A percentile compares a stretch with the other conserved stretches of the same genome.
These are phyloP conservation scores for Fusarium sp. DNA, from an alignment of 2,329 filamentous ascomycete species.

Conservation along the genomic window DNA sequence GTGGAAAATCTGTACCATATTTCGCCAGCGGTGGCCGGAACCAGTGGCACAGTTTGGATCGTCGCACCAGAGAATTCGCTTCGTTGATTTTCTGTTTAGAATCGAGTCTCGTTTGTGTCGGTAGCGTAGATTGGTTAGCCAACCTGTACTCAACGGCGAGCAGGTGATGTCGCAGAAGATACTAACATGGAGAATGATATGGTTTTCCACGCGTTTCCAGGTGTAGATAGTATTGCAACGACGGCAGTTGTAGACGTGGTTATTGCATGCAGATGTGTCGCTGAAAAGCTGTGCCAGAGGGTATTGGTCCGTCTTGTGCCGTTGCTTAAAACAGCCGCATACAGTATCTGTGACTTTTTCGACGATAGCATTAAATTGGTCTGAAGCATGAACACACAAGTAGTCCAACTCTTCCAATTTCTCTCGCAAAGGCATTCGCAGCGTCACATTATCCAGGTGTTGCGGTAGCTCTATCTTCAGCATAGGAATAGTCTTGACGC, in stretches of 20 bases:
- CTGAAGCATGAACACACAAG: not conserved
- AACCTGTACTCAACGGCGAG: not conserved
- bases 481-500: not conserved
- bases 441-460: accelerated
- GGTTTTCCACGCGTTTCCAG: not conserved
- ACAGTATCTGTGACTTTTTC: accelerated
- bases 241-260: not conserved
- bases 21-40: not conserved
- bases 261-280: not conserved
- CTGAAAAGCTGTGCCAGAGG: not conserved
- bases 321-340: not conserved
- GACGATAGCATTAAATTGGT: accelerated
- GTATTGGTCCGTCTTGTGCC: not conserved
- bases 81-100: not conserved
- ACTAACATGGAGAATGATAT: not conserved
- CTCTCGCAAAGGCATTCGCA: accelerated
- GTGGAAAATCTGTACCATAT: not conserved
- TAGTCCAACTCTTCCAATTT: accelerated
- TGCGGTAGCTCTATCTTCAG: accelerated
- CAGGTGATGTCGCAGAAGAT: not conserved
- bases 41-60: not conserved
- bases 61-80: not conserved
- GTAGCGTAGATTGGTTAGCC: not conserved
- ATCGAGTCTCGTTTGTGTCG: not conserved
- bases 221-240: accelerated